Percentiles rank a stretch among this genome's conserved stretches.
Conservation (phyloP, 148 eudicot species). For the Silene conica region DNA sequence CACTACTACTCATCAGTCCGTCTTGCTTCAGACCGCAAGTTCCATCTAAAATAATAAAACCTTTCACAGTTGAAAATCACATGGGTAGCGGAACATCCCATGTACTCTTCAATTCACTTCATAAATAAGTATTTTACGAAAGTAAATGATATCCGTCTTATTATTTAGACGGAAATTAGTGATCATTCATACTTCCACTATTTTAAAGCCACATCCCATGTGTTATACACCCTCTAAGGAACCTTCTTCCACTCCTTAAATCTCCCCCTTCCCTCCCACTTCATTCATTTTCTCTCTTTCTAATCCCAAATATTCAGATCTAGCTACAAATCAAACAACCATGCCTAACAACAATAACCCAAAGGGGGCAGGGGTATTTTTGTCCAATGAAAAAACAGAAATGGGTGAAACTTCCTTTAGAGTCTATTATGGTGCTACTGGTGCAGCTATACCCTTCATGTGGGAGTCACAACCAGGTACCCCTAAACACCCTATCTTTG, state of each 20-base stretch:
- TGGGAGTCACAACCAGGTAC: slow-evolving; percentile 56
- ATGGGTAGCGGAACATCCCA: no score
- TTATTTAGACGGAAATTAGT: no score
- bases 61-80: no score
- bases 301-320: slow-evolving; percentile 28
- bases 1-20: no score
- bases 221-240: slow-evolving; percentile 27
- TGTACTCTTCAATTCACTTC: no score
- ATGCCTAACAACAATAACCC: not conserved
- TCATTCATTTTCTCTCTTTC: not conserved
- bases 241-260: slow-evolving; percentile 6
- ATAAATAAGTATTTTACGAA: no score
- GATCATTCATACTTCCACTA: not conserved
- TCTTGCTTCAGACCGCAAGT: no score
- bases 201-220: slow-evolving; percentile 22
- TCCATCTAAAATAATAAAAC: no score
- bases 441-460: slow-evolving; percentile 35
- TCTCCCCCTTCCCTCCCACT: no score
- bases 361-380: slow-evolving; percentile 22
- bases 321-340: slow-evolving; percentile 12
- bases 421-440: slow-evolving; percentile 33
- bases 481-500: slow-evolving; percentile 35
- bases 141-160: no score
- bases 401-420: slow-evolving; percentile 28
- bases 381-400: slow-evolving; percentile 22